Base-by-base conservation (phyloP, 2,329 filamentous ascomycete genomes). In the Zarea fungicola region DNA sequence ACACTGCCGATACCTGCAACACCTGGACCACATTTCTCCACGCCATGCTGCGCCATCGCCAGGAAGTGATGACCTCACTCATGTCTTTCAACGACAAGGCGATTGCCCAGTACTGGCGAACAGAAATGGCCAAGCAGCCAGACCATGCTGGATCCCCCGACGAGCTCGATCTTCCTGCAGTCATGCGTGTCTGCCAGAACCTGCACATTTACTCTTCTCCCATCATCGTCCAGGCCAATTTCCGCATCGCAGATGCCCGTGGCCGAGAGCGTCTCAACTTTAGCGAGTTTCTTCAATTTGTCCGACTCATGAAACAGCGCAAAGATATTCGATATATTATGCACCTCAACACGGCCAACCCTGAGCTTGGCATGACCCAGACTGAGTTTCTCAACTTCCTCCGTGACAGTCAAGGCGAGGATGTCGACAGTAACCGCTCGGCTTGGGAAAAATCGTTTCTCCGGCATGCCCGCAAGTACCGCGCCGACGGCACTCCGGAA, bases 141-240 rank as follows among this genome's bases (percentile, higher is more conserved):
- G 73, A 75, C 10, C 73, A 76, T 48, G 63, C 65, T 3, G 66
- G 74, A 6, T 81, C 81, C 23, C 79, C 84, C 6, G 85, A 90
- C 58, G 80, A 79, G 47, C 81, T 97, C 45, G 84, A 92, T 56
- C 81, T 95, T 47, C 75, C 77, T 14, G 87, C 87, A 10, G 85
- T 96, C 25, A 85, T 91, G 62, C 83, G 84, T 51, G 77, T 97
- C 13, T 97, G 93, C 69, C 86, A 87, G 52, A 91, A 85, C 60
- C 74, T 97, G 40, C 91, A 97, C 64, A 96, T 99, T 59, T 91
- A 96, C 65, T 89, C 88, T 60, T 87, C 89, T 2, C 81, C 84
- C 52, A 78, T 81, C 48, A 84, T 87, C 39, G 73, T 97, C 5
- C 81, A 80, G 48, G 74, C 77, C 26, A 87, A 86, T 58, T 96